These are phyloP conservation scores for Haberlea rhodopensis DNA, from an alignment of 257 asterid species.

Conservation along the genomic window DNA sequence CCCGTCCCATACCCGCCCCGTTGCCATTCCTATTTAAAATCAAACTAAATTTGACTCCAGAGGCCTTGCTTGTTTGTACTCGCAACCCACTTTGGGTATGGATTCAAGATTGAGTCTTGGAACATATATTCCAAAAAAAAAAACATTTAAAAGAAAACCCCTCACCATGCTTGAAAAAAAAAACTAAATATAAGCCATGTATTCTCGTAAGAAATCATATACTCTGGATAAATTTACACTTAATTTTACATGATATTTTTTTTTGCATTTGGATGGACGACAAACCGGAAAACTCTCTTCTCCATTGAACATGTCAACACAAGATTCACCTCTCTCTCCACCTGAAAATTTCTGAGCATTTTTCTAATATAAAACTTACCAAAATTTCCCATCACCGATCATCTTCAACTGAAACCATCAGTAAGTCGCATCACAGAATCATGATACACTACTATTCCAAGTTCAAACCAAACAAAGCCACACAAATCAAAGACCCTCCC, in stretches of 20 bases:
- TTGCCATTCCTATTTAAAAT: too few species aligned
- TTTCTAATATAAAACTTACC: background rate
- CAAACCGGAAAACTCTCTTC: slow-evolving; percentile 29
- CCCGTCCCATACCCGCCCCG: too few species aligned
- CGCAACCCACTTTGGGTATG: too few species aligned
- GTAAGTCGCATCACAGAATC: slow-evolving; percentile 24
- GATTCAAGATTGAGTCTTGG: too few species aligned
- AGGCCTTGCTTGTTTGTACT: too few species aligned
- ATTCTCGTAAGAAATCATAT: too few species aligned
- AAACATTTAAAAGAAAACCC: too few species aligned
- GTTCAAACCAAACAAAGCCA: slow-evolving; percentile 30
- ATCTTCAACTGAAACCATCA: slow-evolving; percentile 21
- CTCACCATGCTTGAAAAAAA: too few species aligned
- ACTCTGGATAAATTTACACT: too few species aligned
- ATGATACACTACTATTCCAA: slow-evolving; percentile 42
- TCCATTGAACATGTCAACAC: slow-evolving; percentile 29
- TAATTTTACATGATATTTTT: background rate
- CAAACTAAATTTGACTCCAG: too few species aligned
- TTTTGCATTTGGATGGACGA: background rate
- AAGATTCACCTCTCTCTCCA: slow-evolving; percentile 36
- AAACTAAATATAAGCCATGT: too few species aligned
- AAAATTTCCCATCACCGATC: slow-evolving; percentile 29
- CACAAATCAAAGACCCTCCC: slow-evolving; percentile 24
- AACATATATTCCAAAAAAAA: too few species aligned
- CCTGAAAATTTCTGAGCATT: slow-evolving; percentile 18